Evolutionary conservation across 768 basidiomycete species (phyloP).

Genomic region (Lactarius pseudohatsudake): DNA sequence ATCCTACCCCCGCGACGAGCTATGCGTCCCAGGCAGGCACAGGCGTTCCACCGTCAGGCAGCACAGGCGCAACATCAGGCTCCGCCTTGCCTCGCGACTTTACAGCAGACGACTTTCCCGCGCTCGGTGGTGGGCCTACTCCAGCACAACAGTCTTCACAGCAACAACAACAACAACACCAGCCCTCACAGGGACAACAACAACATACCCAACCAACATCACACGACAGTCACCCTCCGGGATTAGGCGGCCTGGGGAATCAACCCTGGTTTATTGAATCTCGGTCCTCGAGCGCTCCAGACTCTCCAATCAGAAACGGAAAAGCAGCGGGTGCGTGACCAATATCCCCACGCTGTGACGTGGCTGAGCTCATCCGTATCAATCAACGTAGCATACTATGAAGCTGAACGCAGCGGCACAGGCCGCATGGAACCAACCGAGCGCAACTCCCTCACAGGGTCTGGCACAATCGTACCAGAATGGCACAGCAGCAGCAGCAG

Average conservation of each 20-base stretch:
- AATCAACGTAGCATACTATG: constrained; percentile 39
- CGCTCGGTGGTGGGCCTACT: constrained; percentile 66
- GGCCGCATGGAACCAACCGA: constrained; percentile 65
- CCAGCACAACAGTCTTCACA: constrained; percentile 35
- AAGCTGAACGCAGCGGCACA: constrained; percentile 64
- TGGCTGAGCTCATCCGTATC: constrained; percentile 7
- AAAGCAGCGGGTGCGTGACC: constrained; percentile 62
- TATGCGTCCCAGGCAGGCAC: constrained; percentile 83
- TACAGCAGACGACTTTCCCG: constrained; percentile 89
- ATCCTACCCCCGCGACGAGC: constrained; percentile 51
- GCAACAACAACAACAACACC: constrained; percentile 31
- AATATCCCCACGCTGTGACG: constrained; percentile 15
- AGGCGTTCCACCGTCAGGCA: constrained; percentile 49
- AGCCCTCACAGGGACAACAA: constrained; percentile 33
- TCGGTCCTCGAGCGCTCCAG: constrained; percentile 41
- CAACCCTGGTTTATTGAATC: constrained; percentile 69
- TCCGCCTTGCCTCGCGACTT: constrained; percentile 59
- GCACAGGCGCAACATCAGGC: constrained; percentile 35
- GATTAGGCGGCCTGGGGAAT: constrained; percentile 63
- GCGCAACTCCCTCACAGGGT: constrained; percentile 43
- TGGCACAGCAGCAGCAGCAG: constrained; percentile 45
- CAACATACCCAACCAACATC: constrained; percentile 34
- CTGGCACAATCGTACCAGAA: constrained; percentile 41
- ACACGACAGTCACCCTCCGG: constrained; percentile 59
- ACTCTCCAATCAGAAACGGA: constrained; percentile 61